A percentile compares a stretch with the other conserved stretches of the same genome.
Conservation (phyloP, 257 asterid genomes). For the Solanum chilense region DNA sequence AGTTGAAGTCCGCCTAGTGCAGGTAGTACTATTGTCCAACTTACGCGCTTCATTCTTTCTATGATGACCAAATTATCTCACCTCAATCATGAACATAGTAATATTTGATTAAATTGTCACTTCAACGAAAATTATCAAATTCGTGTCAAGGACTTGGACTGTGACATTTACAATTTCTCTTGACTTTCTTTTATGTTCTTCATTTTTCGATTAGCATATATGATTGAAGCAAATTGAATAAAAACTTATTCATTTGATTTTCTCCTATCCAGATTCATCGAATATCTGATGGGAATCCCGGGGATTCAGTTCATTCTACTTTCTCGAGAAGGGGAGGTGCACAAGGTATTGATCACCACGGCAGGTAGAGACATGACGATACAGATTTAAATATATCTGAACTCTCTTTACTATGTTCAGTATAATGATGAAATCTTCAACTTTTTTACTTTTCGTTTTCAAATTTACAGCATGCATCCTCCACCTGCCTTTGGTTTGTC, state of each 20-base stretch:
- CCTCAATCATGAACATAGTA: not conserved
- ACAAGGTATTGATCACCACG: constrained; percentile 21
- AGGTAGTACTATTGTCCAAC: constrained; percentile 32
- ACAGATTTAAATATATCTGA: not conserved
- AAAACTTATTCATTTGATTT: not conserved
- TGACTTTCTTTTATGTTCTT: not conserved
- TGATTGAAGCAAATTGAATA: not conserved
- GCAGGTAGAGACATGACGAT: constrained; percentile 10
- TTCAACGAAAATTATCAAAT: not conserved
- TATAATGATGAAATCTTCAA: not conserved
- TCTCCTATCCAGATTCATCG: constrained; percentile 40
- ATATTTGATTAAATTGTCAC: not conserved
- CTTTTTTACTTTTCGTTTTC: not conserved
- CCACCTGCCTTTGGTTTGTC: constrained; percentile 59
- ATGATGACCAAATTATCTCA: not conserved
- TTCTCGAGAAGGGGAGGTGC: constrained; percentile 18
- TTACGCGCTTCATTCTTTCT: not conserved
- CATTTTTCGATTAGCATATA: not conserved
- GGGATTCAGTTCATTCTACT: constrained; percentile 33
- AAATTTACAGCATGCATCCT: constrained; percentile 42
- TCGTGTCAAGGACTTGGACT: not conserved
- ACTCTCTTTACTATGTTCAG: not conserved
- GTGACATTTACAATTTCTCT: not conserved
- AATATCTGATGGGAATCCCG: constrained; percentile 31
- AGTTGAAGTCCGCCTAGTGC: constrained; percentile 79